phyloP scores from a whole-genome alignment of 306 rosid species.

The Fragaria nilgerrensis region DNA sequence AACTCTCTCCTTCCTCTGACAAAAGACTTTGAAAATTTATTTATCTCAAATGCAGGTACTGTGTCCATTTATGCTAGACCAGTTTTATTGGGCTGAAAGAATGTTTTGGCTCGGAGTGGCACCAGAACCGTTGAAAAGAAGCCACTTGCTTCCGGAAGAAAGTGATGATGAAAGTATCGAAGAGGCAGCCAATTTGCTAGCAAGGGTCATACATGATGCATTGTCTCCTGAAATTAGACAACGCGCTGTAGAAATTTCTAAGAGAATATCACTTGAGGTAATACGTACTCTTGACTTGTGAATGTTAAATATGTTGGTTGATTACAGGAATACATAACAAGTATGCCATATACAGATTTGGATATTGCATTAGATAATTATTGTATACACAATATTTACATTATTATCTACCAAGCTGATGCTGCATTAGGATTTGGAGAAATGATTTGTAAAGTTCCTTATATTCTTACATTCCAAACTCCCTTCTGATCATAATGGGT shows the following conservation, averaged over 20 bases:
- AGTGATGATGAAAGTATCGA: conserved; percentile 34
- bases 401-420: not conserved
- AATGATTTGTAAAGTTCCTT: not conserved
- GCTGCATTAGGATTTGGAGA: not conserved
- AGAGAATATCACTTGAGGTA: conserved; percentile 63
- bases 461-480: not conserved
- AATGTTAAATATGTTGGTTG: not conserved
- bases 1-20: not conserved
- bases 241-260: conserved; percentile 56
- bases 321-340: not conserved
- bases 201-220: conserved; percentile 50
- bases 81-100: conserved; percentile 90
- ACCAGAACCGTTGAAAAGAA: conserved; percentile 62
- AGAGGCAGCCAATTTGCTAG: conserved; percentile 55
- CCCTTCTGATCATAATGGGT: not conserved
- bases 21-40: not conserved
- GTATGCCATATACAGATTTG: not conserved
- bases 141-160: conserved; percentile 57
- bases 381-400: not conserved
- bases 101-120: conserved; percentile 90
- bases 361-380: not conserved
- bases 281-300: conserved; percentile 16
- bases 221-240: conserved; percentile 52
- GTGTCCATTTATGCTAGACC: conserved; percentile 80
- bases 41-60: conserved; percentile 47